Base-by-base conservation (phyloP, 2,329 filamentous ascomycete species). In the Pochonia chlamydosporia region DNA sequence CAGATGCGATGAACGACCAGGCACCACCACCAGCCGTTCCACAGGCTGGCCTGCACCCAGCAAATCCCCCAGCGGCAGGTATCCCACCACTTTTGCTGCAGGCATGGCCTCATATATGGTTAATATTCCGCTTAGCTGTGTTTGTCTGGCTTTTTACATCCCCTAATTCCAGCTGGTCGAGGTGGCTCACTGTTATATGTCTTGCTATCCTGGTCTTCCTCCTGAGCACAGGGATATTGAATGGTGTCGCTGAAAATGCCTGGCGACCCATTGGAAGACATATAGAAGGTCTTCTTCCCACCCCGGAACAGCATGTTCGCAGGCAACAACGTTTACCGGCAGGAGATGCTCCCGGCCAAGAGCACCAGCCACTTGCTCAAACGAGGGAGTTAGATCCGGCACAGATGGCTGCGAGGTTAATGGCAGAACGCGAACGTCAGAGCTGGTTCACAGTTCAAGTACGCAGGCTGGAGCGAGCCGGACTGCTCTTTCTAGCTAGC, bases 111-210 rank as follows among this genome's bases (percentile, higher is more conserved):
- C 75, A 83, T 44, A 59, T 85, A 24, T 85, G 81, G 81, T 69
- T 84, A 44, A 54, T 83, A 1, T 65, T 80, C 30, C 74, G 81
- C 7, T 63, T 85, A 8, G 67, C 71, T 10, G 63, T 79, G 5
- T 82, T 85, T 58, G 73, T 84, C 11, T 85, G 79, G 78, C 80
- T 82, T 63, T 84, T 85, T 51, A 83, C 81, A 1, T 73, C 74
- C 9, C 74, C 76, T 0, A 71, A 73, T 39, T 69, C 74, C 2
- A 82, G 73, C 56, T 84, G 79, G 79, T 73, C 72, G 8, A 73
- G 80, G 41, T 82, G 76, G 74, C 56, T 79, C 7, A 74, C 74
- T 18, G 72, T 84, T 20, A 66, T 78, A 36, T 65, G 69, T 6
- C 66, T 82, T 26, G 78, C 80, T 6, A 54, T 77, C 23, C 64